A percentile compares a stretch with the other conserved stretches of the same genome.
Conservation (phyloP, 306 rosid genomes). For the Sphenostylis stenocarpa region DNA sequence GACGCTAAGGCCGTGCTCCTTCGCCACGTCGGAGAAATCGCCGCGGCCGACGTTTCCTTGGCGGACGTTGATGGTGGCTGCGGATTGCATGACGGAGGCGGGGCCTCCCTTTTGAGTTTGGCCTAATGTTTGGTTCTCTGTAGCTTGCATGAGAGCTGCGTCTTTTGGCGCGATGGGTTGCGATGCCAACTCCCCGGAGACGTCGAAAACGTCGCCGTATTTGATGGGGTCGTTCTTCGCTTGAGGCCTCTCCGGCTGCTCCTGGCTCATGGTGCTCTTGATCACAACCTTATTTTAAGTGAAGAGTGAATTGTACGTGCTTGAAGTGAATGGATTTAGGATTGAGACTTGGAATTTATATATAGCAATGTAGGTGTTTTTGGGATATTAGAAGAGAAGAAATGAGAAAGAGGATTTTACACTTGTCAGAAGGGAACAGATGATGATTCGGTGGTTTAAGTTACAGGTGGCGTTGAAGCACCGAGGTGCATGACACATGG, state of each 20-base stretch:
- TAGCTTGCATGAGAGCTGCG: conserved; percentile 63
- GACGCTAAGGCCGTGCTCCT: conserved; percentile 46
- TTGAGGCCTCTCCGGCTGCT: not conserved
- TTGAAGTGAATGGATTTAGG: not conserved
- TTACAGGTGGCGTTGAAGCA: conserved; percentile 23
- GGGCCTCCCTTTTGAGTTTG: conserved; percentile 60
- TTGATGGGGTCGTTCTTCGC: conserved; percentile 43
- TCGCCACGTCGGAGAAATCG: conserved; percentile 34
- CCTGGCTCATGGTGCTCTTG: conserved; percentile 9
- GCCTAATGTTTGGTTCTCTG: conserved; percentile 53
- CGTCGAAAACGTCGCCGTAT: conserved; percentile 65
- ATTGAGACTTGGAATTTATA: not conserved
- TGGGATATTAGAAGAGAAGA: not conserved
- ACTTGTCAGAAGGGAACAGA: not conserved
- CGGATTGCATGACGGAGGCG: conserved; percentile 67
- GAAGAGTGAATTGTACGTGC: not conserved
- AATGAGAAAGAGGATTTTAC: not conserved
- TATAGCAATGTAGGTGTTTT: not conserved
- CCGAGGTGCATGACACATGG: not conserved
- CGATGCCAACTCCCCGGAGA: conserved; percentile 56
- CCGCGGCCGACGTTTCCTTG: conserved; percentile 30
- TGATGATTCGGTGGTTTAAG: not conserved
- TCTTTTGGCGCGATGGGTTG: conserved; percentile 46
- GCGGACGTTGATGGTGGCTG: conserved; percentile 41
- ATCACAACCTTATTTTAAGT: not conserved